Conservation (phyloP, 129 eudicot species). For the Chrysanthemum lavandulifolium region DNA sequence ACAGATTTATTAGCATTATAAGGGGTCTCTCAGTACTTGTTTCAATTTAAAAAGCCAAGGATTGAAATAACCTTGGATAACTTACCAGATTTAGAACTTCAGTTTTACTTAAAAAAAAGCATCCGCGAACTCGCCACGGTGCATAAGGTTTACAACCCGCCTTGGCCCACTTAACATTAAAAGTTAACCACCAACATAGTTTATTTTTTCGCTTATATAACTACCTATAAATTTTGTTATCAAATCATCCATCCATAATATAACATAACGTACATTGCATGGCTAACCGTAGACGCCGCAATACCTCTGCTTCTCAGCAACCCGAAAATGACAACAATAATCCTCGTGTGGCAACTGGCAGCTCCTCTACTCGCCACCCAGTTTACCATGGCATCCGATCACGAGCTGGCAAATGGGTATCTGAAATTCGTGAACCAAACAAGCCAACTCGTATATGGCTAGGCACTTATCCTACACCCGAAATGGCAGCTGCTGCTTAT, state of each 20-base stretch:
- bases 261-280: background rate
- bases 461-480: slow-evolving; percentile 67
- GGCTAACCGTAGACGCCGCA: slow-evolving; percentile 33
- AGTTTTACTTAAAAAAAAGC: too few relatives aligned
- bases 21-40: too few relatives aligned
- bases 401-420: slow-evolving; percentile 78
- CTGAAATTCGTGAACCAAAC: slow-evolving; percentile 77
- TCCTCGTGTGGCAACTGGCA: background rate
- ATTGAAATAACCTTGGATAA: too few relatives aligned
- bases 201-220: background rate
- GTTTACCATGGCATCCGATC: slow-evolving; percentile 49
- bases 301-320: slow-evolving; percentile 8
- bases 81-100: too few relatives aligned
- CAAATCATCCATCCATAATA: background rate
- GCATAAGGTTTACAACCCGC: too few relatives aligned
- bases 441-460: slow-evolving; percentile 72
- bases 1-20: too few relatives aligned
- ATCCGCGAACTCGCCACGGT: too few relatives aligned
- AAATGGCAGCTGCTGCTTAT: slow-evolving; percentile 82
- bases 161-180: too few relatives aligned
- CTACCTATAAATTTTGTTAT: background rate
- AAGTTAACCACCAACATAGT: background rate
- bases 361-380: slow-evolving; percentile 41
- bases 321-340: slow-evolving; percentile 8
- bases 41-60: too few relatives aligned